These are phyloP conservation scores for Rhynchosporium graminicola DNA, from an alignment of 2,329 filamentous ascomycete genomes.

Conservation along the genomic window DNA sequence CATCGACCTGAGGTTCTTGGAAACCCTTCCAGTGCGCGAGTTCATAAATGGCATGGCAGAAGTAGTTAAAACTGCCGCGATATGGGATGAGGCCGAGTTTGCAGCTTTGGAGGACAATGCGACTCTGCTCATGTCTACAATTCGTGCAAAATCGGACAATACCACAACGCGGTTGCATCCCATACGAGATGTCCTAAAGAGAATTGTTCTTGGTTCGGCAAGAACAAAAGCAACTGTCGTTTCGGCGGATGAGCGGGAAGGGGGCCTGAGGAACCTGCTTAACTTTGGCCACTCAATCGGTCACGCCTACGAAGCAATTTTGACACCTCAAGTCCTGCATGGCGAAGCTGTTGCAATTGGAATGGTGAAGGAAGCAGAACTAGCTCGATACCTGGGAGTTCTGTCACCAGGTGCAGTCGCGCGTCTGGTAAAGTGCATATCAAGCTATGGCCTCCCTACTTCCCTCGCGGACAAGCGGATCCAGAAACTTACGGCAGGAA, in stretches of 20 bases:
- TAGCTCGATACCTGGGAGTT: conserved; percentile 85
- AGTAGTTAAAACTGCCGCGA: conserved; percentile 95
- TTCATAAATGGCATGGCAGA: conserved; percentile 99
- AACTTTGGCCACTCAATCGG: conserved; percentile 99
- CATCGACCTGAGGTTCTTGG: conserved; percentile 88
- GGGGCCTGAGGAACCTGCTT: conserved; percentile 87
- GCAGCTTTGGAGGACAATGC: conserved; percentile 80
- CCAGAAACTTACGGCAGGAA: conserved; percentile 78
- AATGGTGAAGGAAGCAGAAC: conserved; percentile 96
- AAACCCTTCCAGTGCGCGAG: conserved; percentile 85
- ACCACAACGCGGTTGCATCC: conserved; percentile 60
- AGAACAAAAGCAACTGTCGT: conserved; percentile 93
- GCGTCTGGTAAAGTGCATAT: conserved; percentile 86
- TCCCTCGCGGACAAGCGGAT: conserved; percentile 83
- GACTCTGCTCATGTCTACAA: conserved; percentile 69
- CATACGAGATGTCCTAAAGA: conserved; percentile 70
- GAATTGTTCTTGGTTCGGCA: conserved; percentile 82
- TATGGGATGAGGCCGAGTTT: conserved; percentile 91
- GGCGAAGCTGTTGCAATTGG: conserved; percentile 96
- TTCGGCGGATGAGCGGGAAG: conserved; percentile 90
- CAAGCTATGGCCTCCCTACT: conserved; percentile 88
- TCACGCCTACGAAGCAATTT: conserved; percentile 91
- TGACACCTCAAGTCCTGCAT: conserved; percentile 93
- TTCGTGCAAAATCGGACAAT: conserved; percentile 61
- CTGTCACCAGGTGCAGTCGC: conserved; percentile 85